These are phyloP conservation scores for Colletotrichum tropicale DNA, from an alignment of 2,329 filamentous ascomycete genomes.

Conservation along the genomic window DNA sequence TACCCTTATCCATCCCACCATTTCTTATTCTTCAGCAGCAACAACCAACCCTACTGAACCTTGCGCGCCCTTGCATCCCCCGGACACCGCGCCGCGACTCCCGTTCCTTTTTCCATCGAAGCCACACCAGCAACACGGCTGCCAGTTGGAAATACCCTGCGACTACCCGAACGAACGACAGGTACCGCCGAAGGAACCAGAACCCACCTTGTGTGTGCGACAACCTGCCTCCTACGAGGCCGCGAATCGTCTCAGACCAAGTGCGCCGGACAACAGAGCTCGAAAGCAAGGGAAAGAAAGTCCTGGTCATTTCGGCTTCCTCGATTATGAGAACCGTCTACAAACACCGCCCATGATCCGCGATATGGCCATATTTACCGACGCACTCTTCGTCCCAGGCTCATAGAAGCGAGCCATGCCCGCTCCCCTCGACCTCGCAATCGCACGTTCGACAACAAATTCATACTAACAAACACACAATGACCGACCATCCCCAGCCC, in stretches of 20 bases:
- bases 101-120: background rate
- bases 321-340: constrained; percentile 5
- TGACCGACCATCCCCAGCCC: constrained; percentile 39
- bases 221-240: background rate
- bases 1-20: background rate
- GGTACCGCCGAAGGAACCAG: background rate
- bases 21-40: background rate
- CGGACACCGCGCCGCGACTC: background rate
- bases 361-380: constrained; percentile 12
- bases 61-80: constrained; percentile 2
- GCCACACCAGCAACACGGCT: background rate
- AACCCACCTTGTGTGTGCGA: background rate
- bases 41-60: background rate
- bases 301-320: background rate
- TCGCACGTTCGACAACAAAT: constrained; percentile 18
- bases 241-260: background rate
- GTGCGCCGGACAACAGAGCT: background rate
- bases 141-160: background rate
- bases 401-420: constrained; percentile 19
- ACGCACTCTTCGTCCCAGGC: constrained; percentile 11
- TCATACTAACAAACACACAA: constrained; percentile 23
- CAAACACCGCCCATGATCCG: constrained; percentile 15
- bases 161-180: background rate
- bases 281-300: background rate
- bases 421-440: background rate